Conservation (phyloP, 495 filamentous ascomycete genomes). For the Penicillium steckii region DNA sequence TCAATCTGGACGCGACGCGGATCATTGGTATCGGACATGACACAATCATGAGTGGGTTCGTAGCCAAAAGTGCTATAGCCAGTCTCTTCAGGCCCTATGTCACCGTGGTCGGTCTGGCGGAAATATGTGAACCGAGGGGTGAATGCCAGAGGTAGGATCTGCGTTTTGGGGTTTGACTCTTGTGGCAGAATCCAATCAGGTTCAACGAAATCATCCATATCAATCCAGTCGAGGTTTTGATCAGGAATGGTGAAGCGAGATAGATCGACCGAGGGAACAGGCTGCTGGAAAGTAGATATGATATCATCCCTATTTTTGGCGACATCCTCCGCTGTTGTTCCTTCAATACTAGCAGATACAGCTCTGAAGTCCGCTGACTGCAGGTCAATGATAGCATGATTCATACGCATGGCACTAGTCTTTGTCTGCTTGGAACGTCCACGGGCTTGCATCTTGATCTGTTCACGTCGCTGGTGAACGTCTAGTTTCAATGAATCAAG, state of each 20-base stretch:
- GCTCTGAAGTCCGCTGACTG: constrained; percentile 91
- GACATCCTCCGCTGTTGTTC: constrained; percentile 71
- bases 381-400: constrained; percentile 88
- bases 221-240: constrained; percentile 91
- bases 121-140: constrained; percentile 96
- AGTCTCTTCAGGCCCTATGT: constrained; percentile 64
- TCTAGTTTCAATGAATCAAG: constrained; percentile 96
- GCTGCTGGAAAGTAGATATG: constrained; percentile 56
- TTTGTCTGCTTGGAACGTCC: constrained; percentile 68
- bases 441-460: constrained; percentile 76
- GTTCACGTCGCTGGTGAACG: constrained; percentile 89
- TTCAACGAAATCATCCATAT: constrained; percentile 99
- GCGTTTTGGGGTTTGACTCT: constrained; percentile 86
- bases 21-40: constrained; percentile 92
- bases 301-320: constrained; percentile 57
- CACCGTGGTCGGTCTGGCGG: constrained; percentile 89
- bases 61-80: constrained; percentile 84
- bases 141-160: constrained; percentile 87
- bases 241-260: constrained; percentile 93
- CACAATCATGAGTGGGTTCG: constrained; percentile 89
- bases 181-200: constrained; percentile 93
- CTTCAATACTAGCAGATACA: constrained; percentile 84
- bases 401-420: constrained; percentile 92
- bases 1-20: constrained; percentile 86
- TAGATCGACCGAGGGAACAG: constrained; percentile 60